phyloP scores from a whole-genome alignment of 176 grass and related monocot species.

The Cocos nucifera region DNA sequence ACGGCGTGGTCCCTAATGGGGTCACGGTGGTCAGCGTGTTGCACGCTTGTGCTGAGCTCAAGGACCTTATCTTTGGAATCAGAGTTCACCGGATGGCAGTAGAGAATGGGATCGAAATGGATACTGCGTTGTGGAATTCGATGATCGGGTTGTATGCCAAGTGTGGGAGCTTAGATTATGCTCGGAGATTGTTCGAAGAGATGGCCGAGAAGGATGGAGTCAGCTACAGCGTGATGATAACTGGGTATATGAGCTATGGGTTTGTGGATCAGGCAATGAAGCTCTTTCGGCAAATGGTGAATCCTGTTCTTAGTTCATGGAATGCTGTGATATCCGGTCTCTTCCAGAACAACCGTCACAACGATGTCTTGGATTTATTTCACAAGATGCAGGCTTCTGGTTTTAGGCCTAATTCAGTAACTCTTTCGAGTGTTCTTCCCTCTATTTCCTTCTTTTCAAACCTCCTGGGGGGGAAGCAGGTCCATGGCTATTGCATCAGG shows the following conservation, averaged over 20 bases:
- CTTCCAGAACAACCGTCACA: slow-evolving; percentile 38
- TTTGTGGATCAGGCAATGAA: slow-evolving; percentile 34
- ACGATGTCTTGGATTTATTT: slow-evolving; percentile 27
- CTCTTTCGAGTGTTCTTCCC: slow-evolving; percentile 41
- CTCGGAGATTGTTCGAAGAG: slow-evolving; percentile 41
- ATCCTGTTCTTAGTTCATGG: slow-evolving; percentile 41
- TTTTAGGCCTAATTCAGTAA: slow-evolving; percentile 47
- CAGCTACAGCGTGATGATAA: slow-evolving; percentile 58
- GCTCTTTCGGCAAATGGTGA: slow-evolving; percentile 32
- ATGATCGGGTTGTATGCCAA: slow-evolving; percentile 53
- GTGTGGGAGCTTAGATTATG: slow-evolving; percentile 44
- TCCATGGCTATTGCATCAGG: slow-evolving; percentile 50
- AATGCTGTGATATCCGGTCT: slow-evolving; percentile 51
- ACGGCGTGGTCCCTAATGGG: slow-evolving; percentile 18
- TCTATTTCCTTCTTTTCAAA: slow-evolving; percentile 39
- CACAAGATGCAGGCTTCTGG: slow-evolving; percentile 42
- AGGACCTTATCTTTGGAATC: slow-evolving; percentile 38
- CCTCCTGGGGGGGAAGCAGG: slow-evolving; percentile 44
- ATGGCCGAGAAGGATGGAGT: slow-evolving; percentile 48
- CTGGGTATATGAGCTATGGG: slow-evolving; percentile 58
- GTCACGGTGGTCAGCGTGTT: slow-evolving; percentile 33
- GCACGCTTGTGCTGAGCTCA: slow-evolving; percentile 58
- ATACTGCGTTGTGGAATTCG: slow-evolving; percentile 37
- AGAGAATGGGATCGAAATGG: slow-evolving; percentile 33
- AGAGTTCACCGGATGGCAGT: slow-evolving; percentile 30